Evolutionary conservation across 306 rosid species (phyloP), one percentile per base, ranked within the genome.

Genomic region (Trifolium fragiferum): DNA sequence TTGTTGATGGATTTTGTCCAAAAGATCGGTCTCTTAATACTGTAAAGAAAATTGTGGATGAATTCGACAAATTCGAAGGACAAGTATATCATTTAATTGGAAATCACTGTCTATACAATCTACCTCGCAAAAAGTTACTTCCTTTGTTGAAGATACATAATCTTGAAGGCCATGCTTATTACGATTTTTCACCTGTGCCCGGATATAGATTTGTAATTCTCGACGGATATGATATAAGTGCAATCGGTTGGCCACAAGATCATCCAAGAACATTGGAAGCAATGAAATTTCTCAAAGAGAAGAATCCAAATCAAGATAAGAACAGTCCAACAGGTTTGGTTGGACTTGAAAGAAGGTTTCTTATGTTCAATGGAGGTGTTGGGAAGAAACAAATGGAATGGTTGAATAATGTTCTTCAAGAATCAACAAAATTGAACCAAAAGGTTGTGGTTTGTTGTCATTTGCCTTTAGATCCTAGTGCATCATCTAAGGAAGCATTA

Each of bases 61-160:
- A 89, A 80, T 92, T 91, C 49, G 86, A 86, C 33, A 81, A 73
- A 8, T 91, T 92, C 69, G 54, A 69, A 30, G 97, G 97, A 65
- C 84, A 85, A 1, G 89, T 87, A 43, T 86, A 89, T 84, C 99
- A 94, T 79, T 71, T 94, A 86, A 81, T 94, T 66, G 99, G 99
- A 61, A 94, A 94, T 68, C 99, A 94, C 76, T 94, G 99, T 83
- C 92, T 94, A 46, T 94, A 92, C 83, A 94, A 94, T 83, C 97
- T 94, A 68, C 97, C 97, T 16, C 96, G 93, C 37, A 49, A 53
- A 49, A 70, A 87, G 53, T 82, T 94, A 58, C 92, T 94, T 72
- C 99, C 96, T 3, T 19, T 91, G 27, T 79, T 94, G 74, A 92
- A 86, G 69, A 91, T 92, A 54, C 72, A 79, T 55, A 81, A 66